Percentiles rank a stretch among this genome's conserved stretches.
These are phyloP conservation scores for Vitis rupestris DNA, from an alignment of 164 flowering plant genomes.

Conservation along the genomic window DNA sequence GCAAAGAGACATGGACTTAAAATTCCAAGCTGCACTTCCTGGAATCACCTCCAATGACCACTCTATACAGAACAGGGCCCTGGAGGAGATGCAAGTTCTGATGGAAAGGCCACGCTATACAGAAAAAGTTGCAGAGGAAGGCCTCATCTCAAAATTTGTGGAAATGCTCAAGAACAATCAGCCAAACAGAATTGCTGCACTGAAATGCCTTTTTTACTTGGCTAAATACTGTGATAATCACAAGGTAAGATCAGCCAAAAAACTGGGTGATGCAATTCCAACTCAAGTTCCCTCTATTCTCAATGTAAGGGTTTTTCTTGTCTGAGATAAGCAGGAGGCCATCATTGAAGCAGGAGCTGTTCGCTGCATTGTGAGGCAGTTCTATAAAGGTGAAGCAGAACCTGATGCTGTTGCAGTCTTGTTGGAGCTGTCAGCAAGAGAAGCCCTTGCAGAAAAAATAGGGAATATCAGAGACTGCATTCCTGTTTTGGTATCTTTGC, in stretches of 20 bases:
- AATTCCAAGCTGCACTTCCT: slow-evolving; percentile 15
- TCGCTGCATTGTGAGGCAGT: slow-evolving; percentile 20
- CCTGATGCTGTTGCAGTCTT: slow-evolving; percentile 15
- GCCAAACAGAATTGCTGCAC: slow-evolving; percentile 2
- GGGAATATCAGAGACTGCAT: slow-evolving; percentile 23
- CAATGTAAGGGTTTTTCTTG: background rate
- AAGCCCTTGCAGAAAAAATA: slow-evolving; percentile 18
- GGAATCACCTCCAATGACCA: slow-evolving; percentile 13
- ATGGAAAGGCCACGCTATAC: slow-evolving; percentile 20
- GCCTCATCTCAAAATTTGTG: slow-evolving; percentile 10
- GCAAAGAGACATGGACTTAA: slow-evolving; percentile 24
- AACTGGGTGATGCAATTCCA: background rate
- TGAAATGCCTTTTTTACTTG: slow-evolving; percentile 20
- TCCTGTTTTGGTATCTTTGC: slow-evolving; percentile 23
- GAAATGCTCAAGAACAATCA: slow-evolving; percentile 11
- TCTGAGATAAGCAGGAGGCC: slow-evolving; percentile 13
- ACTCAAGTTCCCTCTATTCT: background rate
- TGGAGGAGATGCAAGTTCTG: slow-evolving; percentile 17
- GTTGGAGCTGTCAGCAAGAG: slow-evolving; percentile 21
- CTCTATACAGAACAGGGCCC: slow-evolving; percentile 10
- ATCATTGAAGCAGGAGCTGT: slow-evolving; percentile 17
- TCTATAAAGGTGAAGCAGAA: slow-evolving; percentile 15
- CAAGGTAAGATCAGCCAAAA: slow-evolving; percentile 12
- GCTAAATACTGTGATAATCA: slow-evolving; percentile 18
- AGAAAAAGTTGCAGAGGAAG: slow-evolving; percentile 7